Evolutionary conservation across 2,329 filamentous ascomycete species (phyloP).

Genomic region (Madurella mycetomatis): DNA sequence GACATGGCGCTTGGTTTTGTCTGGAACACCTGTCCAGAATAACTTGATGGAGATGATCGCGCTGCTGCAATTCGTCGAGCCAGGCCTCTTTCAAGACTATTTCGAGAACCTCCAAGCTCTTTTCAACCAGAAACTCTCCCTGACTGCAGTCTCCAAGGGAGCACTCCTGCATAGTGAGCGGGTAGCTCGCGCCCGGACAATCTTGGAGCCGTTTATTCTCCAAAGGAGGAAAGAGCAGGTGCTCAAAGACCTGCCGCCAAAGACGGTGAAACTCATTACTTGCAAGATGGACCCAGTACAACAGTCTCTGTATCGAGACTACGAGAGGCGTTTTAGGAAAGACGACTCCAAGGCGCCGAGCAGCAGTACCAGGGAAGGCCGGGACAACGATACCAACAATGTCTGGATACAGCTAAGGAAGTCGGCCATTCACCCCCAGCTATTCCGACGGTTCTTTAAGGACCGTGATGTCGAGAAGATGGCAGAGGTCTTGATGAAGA

Average conservation of each 20-base stretch:
- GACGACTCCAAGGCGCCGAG: slow-evolving; percentile 58
- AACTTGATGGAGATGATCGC: slow-evolving; percentile 90
- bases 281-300: slow-evolving; percentile 76
- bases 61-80: slow-evolving; percentile 90
- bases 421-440: slow-evolving; percentile 83
- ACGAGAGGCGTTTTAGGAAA: slow-evolving; percentile 59
- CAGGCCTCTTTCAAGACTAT: slow-evolving; percentile 70
- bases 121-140: slow-evolving; percentile 87
- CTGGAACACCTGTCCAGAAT: slow-evolving; percentile 89
- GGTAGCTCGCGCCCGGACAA: slow-evolving; percentile 80
- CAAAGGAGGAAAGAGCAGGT: slow-evolving; percentile 93
- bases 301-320: slow-evolving; percentile 64
- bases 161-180: slow-evolving; percentile 82
- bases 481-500: slow-evolving; percentile 68
- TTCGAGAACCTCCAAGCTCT: slow-evolving; percentile 78
- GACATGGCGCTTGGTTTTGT: slow-evolving; percentile 80
- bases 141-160: slow-evolving; percentile 72
- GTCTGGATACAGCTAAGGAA: slow-evolving; percentile 89
- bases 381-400: slow-evolving; percentile 58
- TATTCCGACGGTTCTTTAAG: slow-evolving; percentile 77
- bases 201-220: slow-evolving; percentile 91
- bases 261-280: slow-evolving; percentile 71
- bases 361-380: slow-evolving; percentile 49
- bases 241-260: slow-evolving; percentile 74
- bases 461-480: slow-evolving; percentile 73